Conservation (phyloP, 495 filamentous ascomycete species). For the Penicillium malachiteum region DNA sequence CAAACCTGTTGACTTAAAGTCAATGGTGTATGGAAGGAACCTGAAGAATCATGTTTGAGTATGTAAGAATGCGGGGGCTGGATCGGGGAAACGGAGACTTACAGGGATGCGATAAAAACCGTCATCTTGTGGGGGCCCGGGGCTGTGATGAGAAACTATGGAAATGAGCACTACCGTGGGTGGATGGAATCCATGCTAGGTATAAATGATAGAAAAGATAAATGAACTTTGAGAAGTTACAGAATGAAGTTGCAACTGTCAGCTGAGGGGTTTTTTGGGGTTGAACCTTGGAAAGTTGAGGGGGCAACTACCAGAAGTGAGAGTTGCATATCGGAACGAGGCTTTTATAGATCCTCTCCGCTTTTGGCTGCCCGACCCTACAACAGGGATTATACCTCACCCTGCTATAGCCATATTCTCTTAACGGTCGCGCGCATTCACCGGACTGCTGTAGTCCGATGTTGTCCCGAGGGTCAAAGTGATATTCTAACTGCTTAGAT, state of each 20-base stretch:
- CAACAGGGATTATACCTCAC: conserved; percentile 11
- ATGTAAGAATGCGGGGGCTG: conserved; percentile 5
- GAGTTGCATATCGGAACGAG: conserved; percentile 1
- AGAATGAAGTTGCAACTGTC: background rate
- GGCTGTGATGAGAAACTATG: background rate
- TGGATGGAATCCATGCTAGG: background rate
- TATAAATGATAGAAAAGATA: background rate
- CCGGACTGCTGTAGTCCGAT: conserved; percentile 1
- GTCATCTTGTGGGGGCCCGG: conserved; percentile 1
- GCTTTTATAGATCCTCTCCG: conserved; percentile 3
- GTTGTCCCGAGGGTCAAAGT: background rate
- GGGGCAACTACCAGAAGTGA: background rate
- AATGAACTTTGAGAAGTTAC: background rate
- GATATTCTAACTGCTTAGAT: background rate
- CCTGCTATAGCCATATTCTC: conserved; percentile 4
- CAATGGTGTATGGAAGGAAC: conserved; percentile 42
- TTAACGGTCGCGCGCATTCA: conserved; percentile 1
- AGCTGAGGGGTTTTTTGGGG: conserved; percentile 5
- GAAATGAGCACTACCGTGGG: background rate
- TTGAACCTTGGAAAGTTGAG: background rate
- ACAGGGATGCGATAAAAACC: conserved; percentile 35
- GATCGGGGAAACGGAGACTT: conserved; percentile 5
- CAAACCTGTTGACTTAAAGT: conserved; percentile 27
- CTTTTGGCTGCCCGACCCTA: conserved; percentile 12
- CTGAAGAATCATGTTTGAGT: conserved; percentile 10